Base-by-base conservation (phyloP, 306 rosid species). In the Malus orientalis region DNA sequence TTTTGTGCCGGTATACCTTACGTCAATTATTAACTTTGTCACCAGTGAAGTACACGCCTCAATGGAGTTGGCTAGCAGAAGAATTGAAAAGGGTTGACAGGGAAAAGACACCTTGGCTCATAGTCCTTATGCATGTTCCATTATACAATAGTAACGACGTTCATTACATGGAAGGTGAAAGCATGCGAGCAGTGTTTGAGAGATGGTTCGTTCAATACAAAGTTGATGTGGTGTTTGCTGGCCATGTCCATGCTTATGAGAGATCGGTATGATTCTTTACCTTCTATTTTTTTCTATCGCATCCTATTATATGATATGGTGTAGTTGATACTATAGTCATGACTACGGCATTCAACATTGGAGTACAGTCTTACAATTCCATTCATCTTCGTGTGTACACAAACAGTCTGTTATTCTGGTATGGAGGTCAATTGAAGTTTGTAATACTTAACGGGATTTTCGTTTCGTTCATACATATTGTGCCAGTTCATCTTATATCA, bases 231-330 rank as follows among this genome's bases (percentile, higher is more conserved):
- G 67, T 92, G 76, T 96, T 96, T 86, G 99, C 99, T 27, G 99
- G 99, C 47, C 99, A 96, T 80, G 99, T 96, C 73, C 99, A 96
- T 85, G 99, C 98, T 38, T 96, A 96, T 74, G 99, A 96, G 87
- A 88, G 99, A 92, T 96, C 99, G 3, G 99, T 96, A 91, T 72
- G 91, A 73, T 76, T 69, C 38, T 29, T 45, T 32, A 12, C 33
- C n/a, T 29, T 14, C 3, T 42, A 13, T 30, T 15, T 13, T 42
- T 16, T 25, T 11, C 23, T 11, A 19, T 47, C 20, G 8, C 27
- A 27, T 5, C 53, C 53, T 15, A 16, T 18, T 25, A 11, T 11
- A 73, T 7, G n/a, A 60, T 27, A 66, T 33, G 47, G 2, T 36
- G 16, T 65, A 4, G 70, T n/a, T 61, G 64, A 61, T 4, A 8